Conservation (phyloP, 2,329 filamentous ascomycete species). For the Aschersonia sp. region DNA sequence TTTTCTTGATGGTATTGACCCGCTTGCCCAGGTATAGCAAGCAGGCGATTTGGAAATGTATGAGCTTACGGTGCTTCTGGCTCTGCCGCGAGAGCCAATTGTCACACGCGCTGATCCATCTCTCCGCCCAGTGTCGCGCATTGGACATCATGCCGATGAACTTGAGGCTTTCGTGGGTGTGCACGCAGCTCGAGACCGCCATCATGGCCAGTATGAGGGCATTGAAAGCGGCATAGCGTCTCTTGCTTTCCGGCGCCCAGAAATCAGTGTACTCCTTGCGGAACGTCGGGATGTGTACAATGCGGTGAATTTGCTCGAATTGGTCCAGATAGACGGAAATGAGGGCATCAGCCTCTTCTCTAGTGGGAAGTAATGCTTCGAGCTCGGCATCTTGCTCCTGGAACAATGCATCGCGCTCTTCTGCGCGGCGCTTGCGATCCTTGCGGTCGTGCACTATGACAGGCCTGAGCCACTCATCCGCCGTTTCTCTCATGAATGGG, state of each 20-base stretch:
- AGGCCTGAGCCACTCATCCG: slow-evolving; percentile 45
- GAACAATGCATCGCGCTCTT: slow-evolving; percentile 36
- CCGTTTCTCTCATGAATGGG: slow-evolving; percentile 48
- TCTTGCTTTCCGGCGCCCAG: slow-evolving; percentile 30
- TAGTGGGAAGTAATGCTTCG: slow-evolving; percentile 33
- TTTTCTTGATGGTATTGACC: slow-evolving; percentile 50
- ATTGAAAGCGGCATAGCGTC: slow-evolving; percentile 37
- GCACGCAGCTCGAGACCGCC: slow-evolving; percentile 42
- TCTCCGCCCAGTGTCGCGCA: slow-evolving; percentile 37
- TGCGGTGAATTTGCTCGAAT: slow-evolving; percentile 40
- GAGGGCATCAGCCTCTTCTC: slow-evolving; percentile 32
- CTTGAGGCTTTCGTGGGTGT: slow-evolving; percentile 34
- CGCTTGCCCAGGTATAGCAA: slow-evolving; percentile 46
- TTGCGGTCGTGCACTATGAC: slow-evolving; percentile 40
- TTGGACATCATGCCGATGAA: slow-evolving; percentile 45
- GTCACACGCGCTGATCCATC: slow-evolving; percentile 41
- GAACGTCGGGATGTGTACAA: slow-evolving; percentile 46
- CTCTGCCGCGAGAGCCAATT: slow-evolving; percentile 40
- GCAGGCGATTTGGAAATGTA: slow-evolving; percentile 46
- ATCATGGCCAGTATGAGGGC: slow-evolving; percentile 45
- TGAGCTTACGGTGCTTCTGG: slow-evolving; percentile 44
- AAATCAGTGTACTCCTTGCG: slow-evolving; percentile 38
- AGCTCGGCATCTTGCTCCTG: slow-evolving; percentile 31
- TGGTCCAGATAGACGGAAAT: slow-evolving; percentile 36
- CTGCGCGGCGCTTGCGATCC: slow-evolving; percentile 37